Base-by-base conservation (phyloP, 106 monocot genomes). In the Acorus calamus region DNA sequence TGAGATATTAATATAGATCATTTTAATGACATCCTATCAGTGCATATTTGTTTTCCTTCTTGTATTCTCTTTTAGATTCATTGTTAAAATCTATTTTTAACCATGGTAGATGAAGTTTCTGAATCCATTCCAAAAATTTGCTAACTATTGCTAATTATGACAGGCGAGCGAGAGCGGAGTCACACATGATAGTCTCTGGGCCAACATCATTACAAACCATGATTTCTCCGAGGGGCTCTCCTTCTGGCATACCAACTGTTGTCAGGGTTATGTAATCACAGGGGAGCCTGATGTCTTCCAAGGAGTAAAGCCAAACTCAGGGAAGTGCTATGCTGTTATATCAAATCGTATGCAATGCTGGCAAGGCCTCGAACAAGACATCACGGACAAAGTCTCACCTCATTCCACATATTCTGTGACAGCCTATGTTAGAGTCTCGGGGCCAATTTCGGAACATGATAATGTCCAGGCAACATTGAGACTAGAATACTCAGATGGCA, bases 351-450 rank as follows among this genome's bases (percentile, higher is more conserved):
- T 55, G 48, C 49, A 63, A 13, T 46, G 14, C 9, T 72, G 71
- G 71, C 71, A 72, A 57, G 71, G 71, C 13, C 56, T 72, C n/a
- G 71, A 72, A 48, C 64, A 72, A 64, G 64, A 72, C 9, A 72
- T 72, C 8, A 72, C 71, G n/a, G 64, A 13, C 2, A 64, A 49
- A 11, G 56, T 72, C 57, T 55, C 56, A 41, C 14, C 64, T 56
- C 47, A 52, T 57, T 49, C 47, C 41, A 3, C 49, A 9, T 64
- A 72, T 55, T n/a, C 9, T 7, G 64, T 72, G 7, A 56, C 55
- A 5, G 64, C 71, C 7, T 72, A 64, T 53, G 71, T 72, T n/a
- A 63, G 71, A 42, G 48, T 72, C 8, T 49, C 6, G 2, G 44
- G 63, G 6, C 11, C n/a, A 42, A 50, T 3, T 42, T 47, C 14